Percentiles rank a stretch among this genome's conserved stretches.
Evolutionary conservation across 768 basidiomycete species (phyloP).

Genomic region (Russula vinacea): DNA sequence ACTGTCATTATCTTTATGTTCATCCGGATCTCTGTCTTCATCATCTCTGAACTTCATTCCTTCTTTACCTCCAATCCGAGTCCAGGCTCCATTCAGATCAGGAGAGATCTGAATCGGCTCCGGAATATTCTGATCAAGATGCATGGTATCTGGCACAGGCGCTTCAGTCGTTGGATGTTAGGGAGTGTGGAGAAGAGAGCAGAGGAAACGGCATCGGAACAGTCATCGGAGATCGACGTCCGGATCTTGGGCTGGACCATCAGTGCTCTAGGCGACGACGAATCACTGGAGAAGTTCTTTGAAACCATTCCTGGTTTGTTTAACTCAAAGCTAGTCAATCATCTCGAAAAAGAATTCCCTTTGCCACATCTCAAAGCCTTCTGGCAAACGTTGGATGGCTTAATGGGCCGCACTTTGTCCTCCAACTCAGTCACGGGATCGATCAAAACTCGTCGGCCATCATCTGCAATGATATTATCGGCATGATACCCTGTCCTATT

Average conservation of each 20-base stretch:
- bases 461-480: not conserved
- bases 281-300: not conserved
- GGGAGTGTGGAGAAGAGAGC: not conserved
- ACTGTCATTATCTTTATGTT: too few species aligned
- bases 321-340: not conserved
- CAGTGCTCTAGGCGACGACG: not conserved
- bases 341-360: not conserved
- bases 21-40: too few species aligned
- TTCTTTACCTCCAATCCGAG: too few species aligned
- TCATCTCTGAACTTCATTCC: too few species aligned
- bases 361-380: not conserved
- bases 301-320: not conserved
- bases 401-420: constrained; percentile 2
- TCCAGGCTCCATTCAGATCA: too few species aligned
- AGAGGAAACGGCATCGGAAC: not conserved
- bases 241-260: not conserved
- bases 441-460: not conserved
- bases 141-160: too few species aligned
- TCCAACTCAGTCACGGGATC: not conserved
- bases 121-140: too few species aligned
- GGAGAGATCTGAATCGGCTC: too few species aligned
- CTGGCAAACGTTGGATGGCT: not conserved
- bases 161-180: not conserved
- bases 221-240: not conserved
- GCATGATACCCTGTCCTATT: not conserved